Evolutionary conservation across 2,329 filamentous ascomycete genomes (phyloP).

Genomic region (Ambrosiella beaveri): DNA sequence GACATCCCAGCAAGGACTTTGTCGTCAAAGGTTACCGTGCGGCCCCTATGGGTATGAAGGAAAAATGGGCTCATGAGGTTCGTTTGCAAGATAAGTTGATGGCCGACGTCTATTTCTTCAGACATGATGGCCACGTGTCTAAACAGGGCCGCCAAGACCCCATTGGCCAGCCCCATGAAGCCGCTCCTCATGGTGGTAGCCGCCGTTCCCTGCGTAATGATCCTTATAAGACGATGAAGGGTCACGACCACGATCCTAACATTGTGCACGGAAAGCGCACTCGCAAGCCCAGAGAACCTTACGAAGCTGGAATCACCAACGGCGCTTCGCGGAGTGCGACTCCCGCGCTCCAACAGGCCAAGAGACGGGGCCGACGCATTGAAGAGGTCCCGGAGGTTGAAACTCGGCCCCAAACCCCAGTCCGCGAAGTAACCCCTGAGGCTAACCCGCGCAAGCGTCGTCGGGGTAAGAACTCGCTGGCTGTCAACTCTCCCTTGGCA

Average conservation of each 20-base stretch:
- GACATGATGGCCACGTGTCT: conserved; percentile 39
- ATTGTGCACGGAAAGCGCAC: conserved; percentile 35
- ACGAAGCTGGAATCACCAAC: conserved; percentile 26
- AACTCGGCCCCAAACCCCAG: conserved; percentile 19
- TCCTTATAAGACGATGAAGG: conserved; percentile 39
- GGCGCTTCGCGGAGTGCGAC: conserved; percentile 35
- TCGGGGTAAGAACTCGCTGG: conserved; percentile 7
- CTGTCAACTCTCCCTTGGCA: background rate
- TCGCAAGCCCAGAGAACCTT: conserved; percentile 33
- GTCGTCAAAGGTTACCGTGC: conserved; percentile 35
- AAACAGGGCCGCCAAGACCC: conserved; percentile 44
- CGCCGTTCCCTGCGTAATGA: conserved; percentile 39
- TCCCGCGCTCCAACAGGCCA: conserved; percentile 22
- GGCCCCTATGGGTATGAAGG: conserved; percentile 26
- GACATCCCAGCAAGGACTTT: conserved; percentile 10
- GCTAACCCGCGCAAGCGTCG: conserved; percentile 10
- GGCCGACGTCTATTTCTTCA: conserved; percentile 42
- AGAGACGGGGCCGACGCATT: conserved; percentile 18
- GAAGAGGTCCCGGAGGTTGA: conserved; percentile 17
- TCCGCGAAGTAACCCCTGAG: background rate
- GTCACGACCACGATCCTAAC: conserved; percentile 32
- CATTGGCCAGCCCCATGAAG: conserved; percentile 25
- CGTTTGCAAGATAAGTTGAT: conserved; percentile 39
- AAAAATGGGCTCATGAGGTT: conserved; percentile 28
- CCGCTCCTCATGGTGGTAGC: conserved; percentile 30